Conservation (phyloP, 2,329 filamentous ascomycete species). For the Dendrostoma leiphaemia region DNA sequence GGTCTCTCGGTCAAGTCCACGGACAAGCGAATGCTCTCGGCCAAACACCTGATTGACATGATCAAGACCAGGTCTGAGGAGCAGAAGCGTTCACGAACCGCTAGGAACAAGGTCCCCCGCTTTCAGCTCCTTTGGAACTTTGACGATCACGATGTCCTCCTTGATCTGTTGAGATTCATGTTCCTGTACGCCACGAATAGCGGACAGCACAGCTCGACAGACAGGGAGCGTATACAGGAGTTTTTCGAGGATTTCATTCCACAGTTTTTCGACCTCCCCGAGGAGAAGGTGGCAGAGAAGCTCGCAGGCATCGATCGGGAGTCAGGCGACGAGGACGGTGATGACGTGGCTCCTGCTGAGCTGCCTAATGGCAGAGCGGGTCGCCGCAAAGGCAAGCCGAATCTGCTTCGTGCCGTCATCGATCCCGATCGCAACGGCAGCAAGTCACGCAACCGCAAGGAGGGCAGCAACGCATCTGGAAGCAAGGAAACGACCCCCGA, state of each 20-base stretch:
- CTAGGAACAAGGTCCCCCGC: conserved; percentile 55
- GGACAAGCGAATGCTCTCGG: conserved; percentile 88
- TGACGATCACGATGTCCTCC: conserved; percentile 65
- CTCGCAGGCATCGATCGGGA: conserved; percentile 68
- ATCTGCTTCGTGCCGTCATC: conserved; percentile 81
- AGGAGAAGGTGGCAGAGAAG: conserved; percentile 65
- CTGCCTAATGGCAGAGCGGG: conserved; percentile 62
- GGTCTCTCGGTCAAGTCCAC: conserved; percentile 82
- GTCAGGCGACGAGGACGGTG: conserved; percentile 74
- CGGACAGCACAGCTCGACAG: conserved; percentile 67
- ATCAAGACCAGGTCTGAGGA: conserved; percentile 94
- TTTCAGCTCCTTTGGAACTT: conserved; percentile 78
- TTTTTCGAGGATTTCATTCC: conserved; percentile 78
- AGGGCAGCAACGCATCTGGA: conserved; percentile 72
- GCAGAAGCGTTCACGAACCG: conserved; percentile 69
- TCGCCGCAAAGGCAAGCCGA: conserved; percentile 73
- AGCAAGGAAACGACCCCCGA: conserved; percentile 92
- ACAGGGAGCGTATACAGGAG: conserved; percentile 70
- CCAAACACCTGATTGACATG: conserved; percentile 84
- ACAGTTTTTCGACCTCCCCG: conserved; percentile 72
- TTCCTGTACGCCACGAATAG: conserved; percentile 66
- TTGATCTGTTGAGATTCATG: conserved; percentile 61
- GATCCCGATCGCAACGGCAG: conserved; percentile 73
- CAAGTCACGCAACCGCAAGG: conserved; percentile 69
- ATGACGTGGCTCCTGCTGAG: conserved; percentile 70